Evolutionary conservation across 2,329 filamentous ascomycete genomes (phyloP).

Genomic region (Fusarium musae): DNA sequence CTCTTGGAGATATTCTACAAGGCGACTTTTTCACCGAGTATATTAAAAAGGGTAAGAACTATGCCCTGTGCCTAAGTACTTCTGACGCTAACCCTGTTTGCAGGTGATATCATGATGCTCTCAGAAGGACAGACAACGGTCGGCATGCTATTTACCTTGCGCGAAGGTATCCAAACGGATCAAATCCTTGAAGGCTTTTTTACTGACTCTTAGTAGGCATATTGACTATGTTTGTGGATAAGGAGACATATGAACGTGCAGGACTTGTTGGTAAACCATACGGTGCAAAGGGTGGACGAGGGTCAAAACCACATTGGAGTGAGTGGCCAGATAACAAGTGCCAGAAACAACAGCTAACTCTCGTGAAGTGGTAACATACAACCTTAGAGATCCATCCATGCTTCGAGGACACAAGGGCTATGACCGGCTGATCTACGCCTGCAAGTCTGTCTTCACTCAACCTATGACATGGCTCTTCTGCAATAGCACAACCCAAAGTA

Average conservation of each 20-base stretch:
- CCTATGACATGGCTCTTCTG: conserved; percentile 82
- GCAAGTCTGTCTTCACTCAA: conserved; percentile 77
- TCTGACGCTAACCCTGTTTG: not conserved
- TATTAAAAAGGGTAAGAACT: conserved; percentile 75
- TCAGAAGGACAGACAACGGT: conserved; percentile 78
- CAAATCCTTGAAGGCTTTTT: not conserved
- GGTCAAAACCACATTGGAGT: conserved; percentile 79
- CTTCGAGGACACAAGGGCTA: conserved; percentile 85
- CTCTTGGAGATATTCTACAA: conserved; percentile 76
- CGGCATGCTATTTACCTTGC: conserved; percentile 78
- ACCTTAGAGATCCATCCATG: conserved; percentile 81
- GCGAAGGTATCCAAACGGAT: conserved; percentile 64
- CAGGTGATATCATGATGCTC: conserved; percentile 84
- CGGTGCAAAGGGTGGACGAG: conserved; percentile 66
- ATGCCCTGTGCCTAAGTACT: not conserved
- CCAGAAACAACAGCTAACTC: conserved; percentile 40
- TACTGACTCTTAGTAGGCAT: conserved; percentile 60
- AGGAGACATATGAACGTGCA: conserved; percentile 82
- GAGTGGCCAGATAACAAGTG: conserved; percentile 45
- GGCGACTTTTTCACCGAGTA: conserved; percentile 84
- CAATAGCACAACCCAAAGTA: conserved; percentile 60
- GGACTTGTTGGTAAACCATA: conserved; percentile 80
- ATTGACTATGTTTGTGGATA: conserved; percentile 81
- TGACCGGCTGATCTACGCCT: conserved; percentile 80
- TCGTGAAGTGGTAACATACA: conserved; percentile 74